phyloP scores from a whole-genome alignment of 2,329 filamentous ascomycete species.

The Aspergillus tanneri region DNA sequence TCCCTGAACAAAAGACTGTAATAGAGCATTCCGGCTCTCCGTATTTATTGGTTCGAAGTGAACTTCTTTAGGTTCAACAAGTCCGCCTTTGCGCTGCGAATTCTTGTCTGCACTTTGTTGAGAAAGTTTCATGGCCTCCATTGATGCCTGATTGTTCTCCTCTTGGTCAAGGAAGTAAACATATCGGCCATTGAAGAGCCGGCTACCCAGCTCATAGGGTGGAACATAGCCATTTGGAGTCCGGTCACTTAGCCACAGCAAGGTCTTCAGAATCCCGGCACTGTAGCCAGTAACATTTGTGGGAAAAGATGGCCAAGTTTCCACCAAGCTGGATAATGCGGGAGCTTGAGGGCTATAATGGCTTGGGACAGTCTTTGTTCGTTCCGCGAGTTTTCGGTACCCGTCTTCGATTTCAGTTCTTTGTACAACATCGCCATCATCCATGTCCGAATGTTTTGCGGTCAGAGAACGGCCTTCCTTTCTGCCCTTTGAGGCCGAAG shows the following conservation, averaged over 20 bases:
- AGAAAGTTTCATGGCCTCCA: conserved; percentile 36
- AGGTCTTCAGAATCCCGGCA: conserved; percentile 35
- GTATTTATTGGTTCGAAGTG: conserved; percentile 28
- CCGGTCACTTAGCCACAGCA: conserved; percentile 36
- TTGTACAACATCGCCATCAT: conserved; percentile 24
- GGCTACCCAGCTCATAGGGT: conserved; percentile 37
- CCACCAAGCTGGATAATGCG: conserved; percentile 31
- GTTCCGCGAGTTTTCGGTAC: conserved; percentile 30
- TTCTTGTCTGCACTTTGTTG: conserved; percentile 34
- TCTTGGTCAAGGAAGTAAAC: conserved; percentile 39
- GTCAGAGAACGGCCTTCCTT: conserved; percentile 13
- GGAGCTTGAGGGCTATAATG: conserved; percentile 38
- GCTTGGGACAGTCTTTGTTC: conserved; percentile 31
- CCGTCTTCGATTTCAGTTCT: conserved; percentile 30
- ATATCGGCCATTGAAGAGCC: conserved; percentile 38
- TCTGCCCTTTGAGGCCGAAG: conserved; percentile 12
- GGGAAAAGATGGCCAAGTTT: conserved; percentile 43
- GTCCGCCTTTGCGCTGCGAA: conserved; percentile 38
- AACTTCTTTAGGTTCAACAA: conserved; percentile 35
- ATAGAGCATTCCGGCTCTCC: conserved; percentile 28
- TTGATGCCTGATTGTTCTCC: conserved; percentile 38
- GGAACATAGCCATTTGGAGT: conserved; percentile 37
- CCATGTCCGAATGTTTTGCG: conserved; percentile 19
- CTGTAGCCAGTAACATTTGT: conserved; percentile 28
- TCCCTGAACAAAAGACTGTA: conserved; percentile 35